These are phyloP conservation scores for Saraca asoca DNA, from an alignment of 331 rosid genomes.

Conservation along the genomic window DNA sequence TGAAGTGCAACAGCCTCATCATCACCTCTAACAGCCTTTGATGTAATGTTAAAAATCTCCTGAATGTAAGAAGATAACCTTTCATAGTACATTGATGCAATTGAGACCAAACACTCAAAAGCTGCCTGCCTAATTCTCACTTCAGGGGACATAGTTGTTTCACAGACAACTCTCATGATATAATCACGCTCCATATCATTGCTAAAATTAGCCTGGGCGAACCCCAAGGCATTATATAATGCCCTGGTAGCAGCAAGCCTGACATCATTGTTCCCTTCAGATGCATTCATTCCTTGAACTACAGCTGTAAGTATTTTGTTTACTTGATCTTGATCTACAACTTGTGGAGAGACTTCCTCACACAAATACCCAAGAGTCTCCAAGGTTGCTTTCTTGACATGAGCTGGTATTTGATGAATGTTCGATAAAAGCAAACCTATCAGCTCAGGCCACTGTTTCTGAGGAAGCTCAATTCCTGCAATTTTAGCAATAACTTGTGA, in stretches of 20 bases:
- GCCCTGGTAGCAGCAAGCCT: slow-evolving; percentile 86
- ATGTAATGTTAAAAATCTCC: slow-evolving; percentile 71
- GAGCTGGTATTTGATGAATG: slow-evolving; percentile 74
- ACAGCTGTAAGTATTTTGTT: slow-evolving; percentile 88
- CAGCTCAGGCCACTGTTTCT: slow-evolving; percentile 86
- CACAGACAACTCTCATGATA: slow-evolving; percentile 91
- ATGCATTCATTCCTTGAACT: slow-evolving; percentile 79
- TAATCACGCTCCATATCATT: slow-evolving; percentile 85
- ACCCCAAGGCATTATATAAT: slow-evolving; percentile 76
- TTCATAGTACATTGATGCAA: slow-evolving; percentile 76
- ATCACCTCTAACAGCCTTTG: slow-evolving; percentile 76
- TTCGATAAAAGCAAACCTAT: slow-evolving; percentile 72
- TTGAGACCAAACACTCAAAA: slow-evolving; percentile 89
- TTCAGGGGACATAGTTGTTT: slow-evolving; percentile 74
- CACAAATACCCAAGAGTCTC: slow-evolving; percentile 90
- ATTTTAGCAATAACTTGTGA: slow-evolving; percentile 83
- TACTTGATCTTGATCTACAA: slow-evolving; percentile 81
- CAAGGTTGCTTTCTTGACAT: slow-evolving; percentile 77
- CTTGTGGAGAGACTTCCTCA: slow-evolving; percentile 81
- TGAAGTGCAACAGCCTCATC: slow-evolving; percentile 91
- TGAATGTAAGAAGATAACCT: slow-evolving; percentile 75
- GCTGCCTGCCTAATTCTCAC: slow-evolving; percentile 77
- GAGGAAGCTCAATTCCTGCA: slow-evolving; percentile 88
- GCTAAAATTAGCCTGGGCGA: slow-evolving; percentile 83
- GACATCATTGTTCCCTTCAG: slow-evolving; percentile 75